Evolutionary conservation across 2,329 filamentous ascomycete species (phyloP).

Genomic region (Monosporascus sp.): DNA sequence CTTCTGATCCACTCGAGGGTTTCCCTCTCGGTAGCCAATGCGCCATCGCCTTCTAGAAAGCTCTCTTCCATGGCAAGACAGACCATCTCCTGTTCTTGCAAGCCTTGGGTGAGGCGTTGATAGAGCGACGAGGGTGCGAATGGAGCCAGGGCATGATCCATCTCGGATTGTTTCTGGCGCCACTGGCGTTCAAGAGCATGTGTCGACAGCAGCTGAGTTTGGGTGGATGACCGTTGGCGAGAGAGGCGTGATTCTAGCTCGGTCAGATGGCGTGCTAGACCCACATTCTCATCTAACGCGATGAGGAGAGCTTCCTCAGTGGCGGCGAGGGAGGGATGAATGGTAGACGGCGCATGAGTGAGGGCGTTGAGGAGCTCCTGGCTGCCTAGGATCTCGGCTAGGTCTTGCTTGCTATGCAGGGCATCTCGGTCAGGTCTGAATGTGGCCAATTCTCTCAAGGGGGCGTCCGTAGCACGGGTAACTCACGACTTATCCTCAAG

Average conservation of each 20-base stretch:
- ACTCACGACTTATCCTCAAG: conserved; percentile 76
- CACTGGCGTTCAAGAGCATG: conserved; percentile 90
- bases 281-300: conserved; percentile 65
- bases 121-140: conserved; percentile 87
- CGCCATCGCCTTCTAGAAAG: conserved; percentile 64
- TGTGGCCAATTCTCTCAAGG: too few species aligned
- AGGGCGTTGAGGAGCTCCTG: conserved; percentile 68
- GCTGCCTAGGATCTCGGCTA: conserved; percentile 62
- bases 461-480: conserved; percentile 5
- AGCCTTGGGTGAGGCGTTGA: conserved; percentile 67
- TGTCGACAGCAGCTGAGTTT: conserved; percentile 75
- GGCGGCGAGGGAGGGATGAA: conserved; percentile 65
- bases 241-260: conserved; percentile 53
- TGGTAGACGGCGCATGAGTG: conserved; percentile 57
- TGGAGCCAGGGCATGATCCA: conserved; percentile 76
- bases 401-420: conserved; percentile 64
- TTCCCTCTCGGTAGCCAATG: conserved; percentile 70
- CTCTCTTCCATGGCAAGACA: conserved; percentile 86
- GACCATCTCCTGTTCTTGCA: conserved; percentile 76
- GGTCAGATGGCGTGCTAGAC: conserved; percentile 58
- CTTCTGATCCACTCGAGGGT: conserved; percentile 76
- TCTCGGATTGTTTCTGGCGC: conserved; percentile 80
- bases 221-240: conserved; percentile 63
- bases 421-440: background rate
- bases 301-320: conserved; percentile 60